A percentile compares a stretch with the other conserved stretches of the same genome.
Evolutionary conservation across 2,329 filamentous ascomycete species (phyloP).

Genomic region (Pezicula radicicola): DNA sequence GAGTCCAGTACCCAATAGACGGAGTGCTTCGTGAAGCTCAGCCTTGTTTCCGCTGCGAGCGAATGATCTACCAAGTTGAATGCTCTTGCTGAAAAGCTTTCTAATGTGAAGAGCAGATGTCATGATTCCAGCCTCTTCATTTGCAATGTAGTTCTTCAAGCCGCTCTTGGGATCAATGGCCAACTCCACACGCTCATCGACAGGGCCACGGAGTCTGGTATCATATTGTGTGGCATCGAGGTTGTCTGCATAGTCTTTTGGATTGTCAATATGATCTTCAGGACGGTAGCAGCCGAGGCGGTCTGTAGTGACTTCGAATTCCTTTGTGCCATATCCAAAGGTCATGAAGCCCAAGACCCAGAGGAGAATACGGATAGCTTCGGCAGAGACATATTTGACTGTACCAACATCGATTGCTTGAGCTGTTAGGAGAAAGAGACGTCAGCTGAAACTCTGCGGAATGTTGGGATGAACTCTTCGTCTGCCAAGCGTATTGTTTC

Average conservation of each 20-base stretch:
- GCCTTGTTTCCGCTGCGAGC: slow-evolving; percentile 60
- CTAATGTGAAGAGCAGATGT: slow-evolving; percentile 78
- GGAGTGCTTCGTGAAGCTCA: slow-evolving; percentile 85
- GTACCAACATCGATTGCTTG: slow-evolving; percentile 93
- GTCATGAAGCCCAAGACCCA: slow-evolving; percentile 89
- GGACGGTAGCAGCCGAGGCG: slow-evolving; percentile 78
- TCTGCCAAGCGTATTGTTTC: background rate
- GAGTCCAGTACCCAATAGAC: slow-evolving; percentile 80
- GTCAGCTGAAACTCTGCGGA: slow-evolving; percentile 7
- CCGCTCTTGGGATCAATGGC: slow-evolving; percentile 72
- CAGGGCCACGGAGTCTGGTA: slow-evolving; percentile 72
- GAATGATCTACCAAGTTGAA: slow-evolving; percentile 78
- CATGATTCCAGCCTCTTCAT: slow-evolving; percentile 73
- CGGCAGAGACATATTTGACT: slow-evolving; percentile 84
- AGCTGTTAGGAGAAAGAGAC: slow-evolving; percentile 29
- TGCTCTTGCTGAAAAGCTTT: slow-evolving; percentile 67
- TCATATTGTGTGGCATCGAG: slow-evolving; percentile 82
- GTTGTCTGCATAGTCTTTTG: slow-evolving; percentile 85
- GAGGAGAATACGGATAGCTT: slow-evolving; percentile 85
- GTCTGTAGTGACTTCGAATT: slow-evolving; percentile 81
- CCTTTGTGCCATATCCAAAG: slow-evolving; percentile 78
- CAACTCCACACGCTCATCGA: slow-evolving; percentile 77
- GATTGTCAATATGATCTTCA: slow-evolving; percentile 79
- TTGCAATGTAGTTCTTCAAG: slow-evolving; percentile 94
- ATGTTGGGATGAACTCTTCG: background rate